These are phyloP conservation scores for Themeda triandra DNA, from an alignment of 176 grass and related monocot species.

Conservation along the genomic window DNA sequence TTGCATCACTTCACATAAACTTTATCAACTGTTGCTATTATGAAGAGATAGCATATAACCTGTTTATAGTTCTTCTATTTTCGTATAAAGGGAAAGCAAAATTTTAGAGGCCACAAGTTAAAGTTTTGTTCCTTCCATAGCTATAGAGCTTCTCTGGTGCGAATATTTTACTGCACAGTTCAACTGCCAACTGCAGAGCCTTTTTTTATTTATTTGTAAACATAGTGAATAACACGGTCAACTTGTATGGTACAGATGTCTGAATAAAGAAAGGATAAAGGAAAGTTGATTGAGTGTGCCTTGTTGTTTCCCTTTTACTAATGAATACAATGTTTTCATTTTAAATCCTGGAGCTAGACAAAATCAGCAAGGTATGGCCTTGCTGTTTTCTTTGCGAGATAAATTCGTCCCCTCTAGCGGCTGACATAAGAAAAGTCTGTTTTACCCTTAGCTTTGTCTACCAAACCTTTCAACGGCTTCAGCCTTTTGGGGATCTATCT, in stretches of 20 bases:
- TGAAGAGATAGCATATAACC: constrained; percentile 6
- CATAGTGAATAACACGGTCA: constrained; percentile 25
- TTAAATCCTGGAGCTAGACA: background rate
- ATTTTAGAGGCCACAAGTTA: background rate
- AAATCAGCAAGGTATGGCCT: constrained; percentile 7
- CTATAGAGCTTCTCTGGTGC: background rate
- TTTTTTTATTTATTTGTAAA: constrained; percentile 31
- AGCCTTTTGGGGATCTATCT: background rate
- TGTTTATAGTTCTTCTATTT: constrained; percentile 9
- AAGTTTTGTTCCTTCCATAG: background rate
- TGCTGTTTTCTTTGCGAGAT: background rate
- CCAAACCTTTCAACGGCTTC: constrained; percentile 3
- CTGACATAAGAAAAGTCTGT: background rate
- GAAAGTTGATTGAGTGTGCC: constrained; percentile 6
- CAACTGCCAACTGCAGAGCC: constrained; percentile 4
- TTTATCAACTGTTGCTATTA: background rate
- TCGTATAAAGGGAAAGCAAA: constrained; percentile 2
- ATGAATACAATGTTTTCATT: constrained; percentile 16
- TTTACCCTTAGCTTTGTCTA: constrained; percentile 15
- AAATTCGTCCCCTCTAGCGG: background rate
- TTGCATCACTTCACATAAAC: background rate
- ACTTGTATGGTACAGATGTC: constrained; percentile 26
- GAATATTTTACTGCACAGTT: background rate
- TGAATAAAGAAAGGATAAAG: constrained; percentile 30
- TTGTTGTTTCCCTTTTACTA: background rate